Percentiles rank a stretch among this genome's conserved stretches.
Conservation (phyloP, 1,139 yeast genomes). For the Hemisphaericaspora xylanilytica region DNA sequence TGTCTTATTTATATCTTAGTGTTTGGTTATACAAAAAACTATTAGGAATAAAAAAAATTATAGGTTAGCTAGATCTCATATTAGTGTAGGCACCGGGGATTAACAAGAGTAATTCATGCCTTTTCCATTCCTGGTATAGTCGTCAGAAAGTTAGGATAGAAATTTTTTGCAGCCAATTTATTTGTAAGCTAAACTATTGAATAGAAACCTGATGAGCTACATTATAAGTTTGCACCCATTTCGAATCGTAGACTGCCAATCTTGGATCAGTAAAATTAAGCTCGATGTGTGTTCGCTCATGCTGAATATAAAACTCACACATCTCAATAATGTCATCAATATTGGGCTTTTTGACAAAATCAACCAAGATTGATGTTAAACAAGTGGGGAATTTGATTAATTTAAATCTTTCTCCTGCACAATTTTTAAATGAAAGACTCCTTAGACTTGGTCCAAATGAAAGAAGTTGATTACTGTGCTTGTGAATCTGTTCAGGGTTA, state of each 20-base stretch:
- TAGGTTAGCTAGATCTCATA: too few relatives aligned
- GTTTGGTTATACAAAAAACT: too few relatives aligned
- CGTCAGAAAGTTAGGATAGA: too few relatives aligned
- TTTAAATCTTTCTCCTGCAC: background rate
- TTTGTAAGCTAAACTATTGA: too few relatives aligned
- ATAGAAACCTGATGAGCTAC: too few relatives aligned
- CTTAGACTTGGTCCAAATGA: background rate
- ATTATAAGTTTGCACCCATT: background rate
- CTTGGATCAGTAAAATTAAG: background rate
- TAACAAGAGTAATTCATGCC: too few relatives aligned
- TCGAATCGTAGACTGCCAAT: background rate
- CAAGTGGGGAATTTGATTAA: background rate
- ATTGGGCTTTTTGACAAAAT: background rate
- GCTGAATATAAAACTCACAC: background rate
- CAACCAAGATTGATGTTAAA: background rate
- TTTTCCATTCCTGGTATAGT: too few relatives aligned
- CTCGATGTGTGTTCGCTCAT: background rate
- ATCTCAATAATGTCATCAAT: background rate
- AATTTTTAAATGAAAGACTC: background rate
- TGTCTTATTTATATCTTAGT: background rate
- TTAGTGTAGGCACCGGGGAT: too few relatives aligned
- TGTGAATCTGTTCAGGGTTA: background rate
- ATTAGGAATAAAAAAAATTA: too few relatives aligned
- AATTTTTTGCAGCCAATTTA: too few relatives aligned
- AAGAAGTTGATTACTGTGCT: background rate